Evolutionary conservation across 805 yeast species (phyloP), one percentile per base, ranked within the genome.

Genomic region (Candida sphagnicola): DNA sequence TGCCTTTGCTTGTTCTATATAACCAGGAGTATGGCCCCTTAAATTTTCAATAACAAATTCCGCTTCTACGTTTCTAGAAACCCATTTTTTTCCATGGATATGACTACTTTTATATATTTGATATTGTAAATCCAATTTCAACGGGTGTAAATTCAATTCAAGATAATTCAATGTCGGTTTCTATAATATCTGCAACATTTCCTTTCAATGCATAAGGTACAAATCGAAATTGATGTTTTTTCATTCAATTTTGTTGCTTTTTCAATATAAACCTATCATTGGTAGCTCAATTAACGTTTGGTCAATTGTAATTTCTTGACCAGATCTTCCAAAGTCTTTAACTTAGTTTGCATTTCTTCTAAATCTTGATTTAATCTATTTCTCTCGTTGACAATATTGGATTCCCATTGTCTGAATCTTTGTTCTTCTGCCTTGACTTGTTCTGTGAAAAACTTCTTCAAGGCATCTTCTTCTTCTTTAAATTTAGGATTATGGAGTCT

Each of bases 371-470:
- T 93, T 59, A 93, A 75, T 62, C 95, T 79, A 65, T 89, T 86
- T 69, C 96, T 85, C 70, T 93, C 97, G 51, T 87, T 88, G 50
- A 89, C 93, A 51, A 93, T 87, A 59, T 93, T 91, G 53, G 89
- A 86, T 69, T 90, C 97, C 99, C 99, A 93, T 72, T 91, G 96
- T 72, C 95, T 86, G 65, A 93, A 93, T 59, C 99, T 78, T 56
- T 88, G 95, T 57, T 93, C 99, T 69, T 93, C 99, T 34, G 85
- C 85, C 69, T 91, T 90, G 44, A 93, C 74, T 70, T 93, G 97
- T 63, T 90, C 97, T 8, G 98, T 91, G 67, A 93, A 93, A 62
- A 85, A 85, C 67, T 85, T 84, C 76, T 93, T 88, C 58, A 93
- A 74, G 24, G 90, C 84, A 61, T 87, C 93, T 65, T 93, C 99